These are phyloP conservation scores for Coemansia sp. DNA, from an alignment of 192 early-diverging fungal species.

Conservation along the genomic window DNA sequence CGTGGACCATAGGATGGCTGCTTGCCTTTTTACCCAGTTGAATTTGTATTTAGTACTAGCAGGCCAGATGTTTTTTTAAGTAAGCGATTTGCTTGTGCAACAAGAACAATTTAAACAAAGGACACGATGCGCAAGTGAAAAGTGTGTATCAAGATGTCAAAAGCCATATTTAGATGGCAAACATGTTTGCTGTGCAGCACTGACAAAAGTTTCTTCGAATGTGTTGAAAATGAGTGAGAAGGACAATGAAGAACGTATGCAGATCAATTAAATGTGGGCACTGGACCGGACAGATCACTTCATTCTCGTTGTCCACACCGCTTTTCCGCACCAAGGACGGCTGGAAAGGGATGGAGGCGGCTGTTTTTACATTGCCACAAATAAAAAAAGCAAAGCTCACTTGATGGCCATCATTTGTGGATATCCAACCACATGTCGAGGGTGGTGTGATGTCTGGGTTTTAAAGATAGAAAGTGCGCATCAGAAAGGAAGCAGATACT, in stretches of 20 bases:
- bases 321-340: not conserved
- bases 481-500: too few relatives aligned
- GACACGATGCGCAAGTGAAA: not conserved
- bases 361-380: too few relatives aligned
- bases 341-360: not conserved
- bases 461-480: too few relatives aligned
- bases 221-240: too few relatives aligned
- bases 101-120: not conserved
- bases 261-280: conserved; percentile 2
- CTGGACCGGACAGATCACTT: not conserved
- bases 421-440: too few relatives aligned
- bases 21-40: not conserved
- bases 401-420: too few relatives aligned
- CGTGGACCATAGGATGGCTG: not conserved
- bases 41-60: not conserved
- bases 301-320: not conserved
- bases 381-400: too few relatives aligned
- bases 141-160: too few relatives aligned
- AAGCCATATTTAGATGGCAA: too few relatives aligned
- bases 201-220: not conserved
- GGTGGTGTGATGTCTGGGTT: too few relatives aligned
- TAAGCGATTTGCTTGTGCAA: not conserved
- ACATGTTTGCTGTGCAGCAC: not conserved
- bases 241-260: not conserved
- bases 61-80: not conserved